Percentiles rank a stretch among this genome's conserved stretches.
These are phyloP conservation scores for Aspergillus heteromorphus DNA, from an alignment of 495 filamentous ascomycete genomes.

Conservation along the genomic window DNA sequence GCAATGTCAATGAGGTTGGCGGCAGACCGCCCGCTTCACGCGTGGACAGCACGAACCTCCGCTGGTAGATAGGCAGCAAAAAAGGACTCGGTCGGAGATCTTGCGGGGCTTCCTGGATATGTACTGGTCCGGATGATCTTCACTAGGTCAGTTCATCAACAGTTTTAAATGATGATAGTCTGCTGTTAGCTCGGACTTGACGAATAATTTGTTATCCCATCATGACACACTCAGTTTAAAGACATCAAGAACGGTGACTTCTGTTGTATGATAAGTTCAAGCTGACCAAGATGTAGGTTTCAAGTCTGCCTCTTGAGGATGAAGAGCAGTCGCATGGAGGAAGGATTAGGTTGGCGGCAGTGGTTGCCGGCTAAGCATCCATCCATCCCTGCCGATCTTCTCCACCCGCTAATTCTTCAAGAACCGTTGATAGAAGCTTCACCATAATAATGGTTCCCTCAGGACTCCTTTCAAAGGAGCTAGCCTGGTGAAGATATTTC, in stretches of 20 bases:
- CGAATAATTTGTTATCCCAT: not conserved
- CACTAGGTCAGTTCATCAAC: not conserved
- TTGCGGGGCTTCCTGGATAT: not conserved
- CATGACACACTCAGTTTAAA: not conserved
- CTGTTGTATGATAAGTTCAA: too few relatives aligned
- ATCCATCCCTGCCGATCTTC: slow-evolving; percentile 14
- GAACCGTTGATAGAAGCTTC: not conserved
- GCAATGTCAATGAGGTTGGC: too few relatives aligned
- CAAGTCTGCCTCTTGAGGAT: too few relatives aligned
- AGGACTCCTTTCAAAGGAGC: too few relatives aligned
- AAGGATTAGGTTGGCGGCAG: not conserved
- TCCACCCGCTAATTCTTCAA: slow-evolving; percentile 7
- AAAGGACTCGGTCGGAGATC: not conserved
- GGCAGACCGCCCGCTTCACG: too few relatives aligned
- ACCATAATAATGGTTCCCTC: too few relatives aligned
- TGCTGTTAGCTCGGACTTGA: not conserved
- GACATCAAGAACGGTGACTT: too few relatives aligned
- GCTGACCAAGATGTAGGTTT: too few relatives aligned
- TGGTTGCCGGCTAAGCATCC: slow-evolving; percentile 5
- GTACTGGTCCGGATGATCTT: not conserved
- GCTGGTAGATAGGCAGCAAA: not conserved
- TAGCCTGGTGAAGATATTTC: not conserved
- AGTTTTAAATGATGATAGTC: not conserved
- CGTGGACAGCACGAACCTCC: not conserved
- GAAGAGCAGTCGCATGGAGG: not conserved